These are phyloP conservation scores for Arthromyces matolae DNA, from an alignment of 768 basidiomycete species.

Conservation along the genomic window DNA sequence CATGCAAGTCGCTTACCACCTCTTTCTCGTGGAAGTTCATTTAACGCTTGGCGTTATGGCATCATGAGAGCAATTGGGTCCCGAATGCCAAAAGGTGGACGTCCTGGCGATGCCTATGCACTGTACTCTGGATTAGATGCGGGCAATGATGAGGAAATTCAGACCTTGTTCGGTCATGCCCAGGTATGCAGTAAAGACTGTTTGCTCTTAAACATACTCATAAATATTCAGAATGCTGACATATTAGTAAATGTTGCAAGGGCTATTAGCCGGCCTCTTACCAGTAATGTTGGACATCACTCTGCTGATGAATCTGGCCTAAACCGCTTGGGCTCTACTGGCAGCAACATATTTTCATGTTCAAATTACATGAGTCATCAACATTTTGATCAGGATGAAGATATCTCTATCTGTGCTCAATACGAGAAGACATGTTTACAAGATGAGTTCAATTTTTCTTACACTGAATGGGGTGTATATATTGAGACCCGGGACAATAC, in stretches of 20 bases:
- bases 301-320: background rate
- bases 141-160: slow-evolving; percentile 1
- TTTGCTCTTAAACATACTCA: too few relatives aligned
- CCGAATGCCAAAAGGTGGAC: slow-evolving; percentile 2
- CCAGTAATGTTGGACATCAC: background rate
- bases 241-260: background rate
- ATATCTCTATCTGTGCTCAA: slow-evolving; percentile 4
- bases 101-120: slow-evolving; percentile 4
- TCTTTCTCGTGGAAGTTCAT: background rate
- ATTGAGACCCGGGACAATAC: background rate
- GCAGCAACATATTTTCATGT: background rate
- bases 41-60: slow-evolving; percentile 5
- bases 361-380: slow-evolving; percentile 1
- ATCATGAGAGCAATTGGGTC: slow-evolving; percentile 8
- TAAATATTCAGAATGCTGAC: background rate
- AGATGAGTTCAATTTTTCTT: background rate
- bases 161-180: slow-evolving; percentile 1
- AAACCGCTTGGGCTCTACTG: slow-evolving; percentile 1
- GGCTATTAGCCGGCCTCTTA: background rate
- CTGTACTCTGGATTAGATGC: slow-evolving; percentile 1
- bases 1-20: background rate
- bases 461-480: slow-evolving; percentile 2
- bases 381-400: slow-evolving; percentile 1
- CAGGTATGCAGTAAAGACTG: too few relatives aligned
- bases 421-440: background rate